Evolutionary conservation across 2,329 filamentous ascomycete species (phyloP), one percentile per base, ranked within the genome.

Genomic region (Venturia asperata): DNA sequence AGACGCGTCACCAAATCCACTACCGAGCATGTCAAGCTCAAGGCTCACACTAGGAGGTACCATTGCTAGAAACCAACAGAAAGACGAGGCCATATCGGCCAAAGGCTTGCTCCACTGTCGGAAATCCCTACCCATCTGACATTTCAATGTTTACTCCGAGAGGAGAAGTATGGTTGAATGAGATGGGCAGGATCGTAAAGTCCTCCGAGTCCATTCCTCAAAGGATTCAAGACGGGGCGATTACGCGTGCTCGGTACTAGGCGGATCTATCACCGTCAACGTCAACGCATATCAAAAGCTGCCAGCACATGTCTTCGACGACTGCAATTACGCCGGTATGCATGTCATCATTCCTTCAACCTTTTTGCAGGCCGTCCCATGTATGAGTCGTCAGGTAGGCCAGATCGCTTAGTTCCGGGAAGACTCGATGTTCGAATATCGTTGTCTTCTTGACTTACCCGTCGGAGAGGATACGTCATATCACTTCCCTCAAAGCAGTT

Each of bases 381-480:
- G 30, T 52, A 66, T n/a, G 43, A 15, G 41, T 64, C 63, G 49
- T 64, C 63, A 17, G 63, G 63, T 30, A 64, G 37, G 5, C 63
- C 63, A 58, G 43, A 60, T 47, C 89, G 93, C 79, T 97, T 97
- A 0, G 92, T 96, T 0, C 93, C 94, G 0, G 93, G 91, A 43
- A 97, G 76, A 74, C 91, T 96, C 55, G 88, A 87, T 0, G 90
- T 92, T n/a, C 91, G 83, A 65, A 97, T 97, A 75, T 97, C 94
- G 71, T 96, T 96, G 74, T 97, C 92, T 72, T 99, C 94, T 71
- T 95, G 88, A 70, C 89, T 96, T 49, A 99, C 92, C 61, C 93
- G 85, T 9, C 94, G 84, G 72, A 92, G 87, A 0, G 94, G 94
- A 75, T 99, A 99, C 72, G 94, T 91, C 68, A 86, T 86, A 76